Evolutionary conservation across 1,284 basidiomycete species (phyloP).

Genomic region (Boletellus dicymbophilus): DNA sequence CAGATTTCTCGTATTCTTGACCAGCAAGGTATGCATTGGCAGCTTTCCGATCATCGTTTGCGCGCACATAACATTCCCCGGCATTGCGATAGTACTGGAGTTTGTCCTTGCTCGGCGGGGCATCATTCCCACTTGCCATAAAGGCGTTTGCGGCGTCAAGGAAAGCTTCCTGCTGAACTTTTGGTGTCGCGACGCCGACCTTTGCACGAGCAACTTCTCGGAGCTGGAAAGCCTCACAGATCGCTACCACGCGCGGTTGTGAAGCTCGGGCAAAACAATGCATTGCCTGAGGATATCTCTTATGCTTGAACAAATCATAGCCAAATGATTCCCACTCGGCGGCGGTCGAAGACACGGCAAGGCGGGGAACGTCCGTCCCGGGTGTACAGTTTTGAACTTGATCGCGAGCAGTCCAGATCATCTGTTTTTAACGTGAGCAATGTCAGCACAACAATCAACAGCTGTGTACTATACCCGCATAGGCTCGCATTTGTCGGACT

Average conservation of each 20-base stretch:
- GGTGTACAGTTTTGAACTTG: constrained; percentile 47
- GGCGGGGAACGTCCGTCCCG: constrained; percentile 43
- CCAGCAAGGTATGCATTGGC: constrained; percentile 47
- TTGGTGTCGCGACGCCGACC: constrained; percentile 17
- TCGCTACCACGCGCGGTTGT: constrained; percentile 42
- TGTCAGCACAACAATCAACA: background rate
- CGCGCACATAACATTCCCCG: constrained; percentile 53
- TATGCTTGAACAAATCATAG: constrained; percentile 51
- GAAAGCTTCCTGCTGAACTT: constrained; percentile 41
- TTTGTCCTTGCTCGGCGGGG: constrained; percentile 26
- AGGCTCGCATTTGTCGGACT: constrained; percentile 54
- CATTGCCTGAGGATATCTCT: constrained; percentile 59
- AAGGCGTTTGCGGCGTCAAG: constrained; percentile 52
- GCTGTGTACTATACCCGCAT: constrained; percentile 49
- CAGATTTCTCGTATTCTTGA: constrained; percentile 45
- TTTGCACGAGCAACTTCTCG: constrained; percentile 42
- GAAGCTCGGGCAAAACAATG: constrained; percentile 61
- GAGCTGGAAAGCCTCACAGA: constrained; percentile 48
- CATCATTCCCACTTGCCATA: constrained; percentile 37
- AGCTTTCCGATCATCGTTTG: constrained; percentile 42
- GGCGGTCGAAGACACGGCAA: constrained; percentile 48
- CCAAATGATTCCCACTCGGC: constrained; percentile 61
- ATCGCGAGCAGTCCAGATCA: constrained; percentile 46
- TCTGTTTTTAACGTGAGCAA: constrained; percentile 34
- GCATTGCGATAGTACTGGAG: constrained; percentile 48